Conservation (phyloP, 108 stramenopile genomes). For the Aurantiochytrium sp. region DNA sequence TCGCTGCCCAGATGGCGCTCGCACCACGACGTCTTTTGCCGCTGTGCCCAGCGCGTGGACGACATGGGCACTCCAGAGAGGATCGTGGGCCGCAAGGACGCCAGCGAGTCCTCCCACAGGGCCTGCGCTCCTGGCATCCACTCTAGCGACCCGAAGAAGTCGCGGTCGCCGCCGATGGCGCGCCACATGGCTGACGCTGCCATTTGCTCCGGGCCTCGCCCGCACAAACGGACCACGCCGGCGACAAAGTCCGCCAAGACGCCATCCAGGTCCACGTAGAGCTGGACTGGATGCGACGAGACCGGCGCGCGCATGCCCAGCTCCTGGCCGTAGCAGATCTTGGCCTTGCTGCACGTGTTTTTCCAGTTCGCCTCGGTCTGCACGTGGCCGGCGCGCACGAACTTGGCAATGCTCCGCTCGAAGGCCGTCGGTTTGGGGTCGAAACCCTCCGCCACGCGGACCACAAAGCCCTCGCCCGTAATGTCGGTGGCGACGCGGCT, state of each 20-base stretch:
- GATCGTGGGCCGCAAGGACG: not conserved
- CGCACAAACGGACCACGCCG: not conserved
- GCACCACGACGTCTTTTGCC: not conserved
- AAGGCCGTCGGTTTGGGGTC: not conserved
- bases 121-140: constrained; percentile 7
- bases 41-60: not conserved
- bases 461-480: not conserved
- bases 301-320: not conserved
- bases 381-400: not conserved
- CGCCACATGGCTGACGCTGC: constrained; percentile 17
- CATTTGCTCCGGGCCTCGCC: not conserved
- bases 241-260: not conserved
- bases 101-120: not conserved
- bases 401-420: not conserved
- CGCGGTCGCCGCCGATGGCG: not conserved
- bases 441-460: not conserved
- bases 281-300: not conserved
- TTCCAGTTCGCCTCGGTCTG: not conserved
- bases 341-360: not conserved
- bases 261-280: constrained; percentile 9
- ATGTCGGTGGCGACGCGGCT: not conserved
- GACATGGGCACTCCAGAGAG: constrained; percentile 5
- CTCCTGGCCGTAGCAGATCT: not conserved
- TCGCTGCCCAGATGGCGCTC: not conserved
- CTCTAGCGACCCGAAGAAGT: not conserved